A percentile compares a stretch with the other conserved stretches of the same genome.
These are phyloP conservation scores for Cladobotryum mycophilum DNA, from an alignment of 2,329 filamentous ascomycete genomes.

Conservation along the genomic window DNA sequence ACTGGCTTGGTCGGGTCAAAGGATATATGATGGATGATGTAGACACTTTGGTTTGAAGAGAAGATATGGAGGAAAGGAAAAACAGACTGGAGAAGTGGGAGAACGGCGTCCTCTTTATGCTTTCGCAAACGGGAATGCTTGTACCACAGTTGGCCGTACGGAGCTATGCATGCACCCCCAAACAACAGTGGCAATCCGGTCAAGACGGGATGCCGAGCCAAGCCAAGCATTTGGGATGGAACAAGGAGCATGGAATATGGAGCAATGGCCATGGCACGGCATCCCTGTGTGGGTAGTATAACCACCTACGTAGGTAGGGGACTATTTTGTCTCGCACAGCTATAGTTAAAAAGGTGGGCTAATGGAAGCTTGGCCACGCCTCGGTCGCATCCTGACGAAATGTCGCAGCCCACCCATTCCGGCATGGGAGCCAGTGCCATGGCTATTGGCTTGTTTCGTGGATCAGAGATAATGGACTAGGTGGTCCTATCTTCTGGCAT, in stretches of 20 bases:
- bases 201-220: no score
- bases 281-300: no score
- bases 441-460: no score
- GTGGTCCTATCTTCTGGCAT: no score
- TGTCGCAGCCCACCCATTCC: constrained; percentile 2
- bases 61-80: constrained; percentile 9
- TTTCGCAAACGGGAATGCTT: constrained; percentile 8
- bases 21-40: not conserved
- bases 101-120: constrained; percentile 24
- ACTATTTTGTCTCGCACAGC: no score
- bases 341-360: constrained; percentile 3
- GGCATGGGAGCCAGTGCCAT: constrained; percentile 2
- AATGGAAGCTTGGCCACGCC: constrained; percentile 3
- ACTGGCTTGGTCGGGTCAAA: not conserved
- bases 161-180: no score
- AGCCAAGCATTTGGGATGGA: no score
- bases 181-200: no score
- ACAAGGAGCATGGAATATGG: no score
- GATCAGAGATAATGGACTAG: no score
- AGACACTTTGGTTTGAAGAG: constrained; percentile 3
- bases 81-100: constrained; percentile 14
- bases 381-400: constrained; percentile 8
- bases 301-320: no score
- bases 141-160: not conserved
- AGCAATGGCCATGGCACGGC: no score